Conservation (phyloP, 169 alveolate genomes). For the Fabrea salina region DNA sequence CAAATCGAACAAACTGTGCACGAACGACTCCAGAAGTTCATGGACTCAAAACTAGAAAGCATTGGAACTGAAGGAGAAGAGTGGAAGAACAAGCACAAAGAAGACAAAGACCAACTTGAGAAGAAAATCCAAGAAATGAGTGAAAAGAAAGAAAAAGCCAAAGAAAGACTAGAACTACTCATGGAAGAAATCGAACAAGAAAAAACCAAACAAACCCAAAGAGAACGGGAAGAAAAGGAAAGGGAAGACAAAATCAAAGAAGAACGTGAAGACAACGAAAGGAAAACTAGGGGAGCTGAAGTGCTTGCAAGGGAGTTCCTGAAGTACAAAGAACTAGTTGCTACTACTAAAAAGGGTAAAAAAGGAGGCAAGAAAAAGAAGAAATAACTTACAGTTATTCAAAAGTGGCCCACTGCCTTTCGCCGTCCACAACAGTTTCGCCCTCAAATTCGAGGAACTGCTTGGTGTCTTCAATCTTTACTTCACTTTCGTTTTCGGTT, state of each 20-base stretch:
- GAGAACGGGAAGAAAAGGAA: constrained; percentile 28
- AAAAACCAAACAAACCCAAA: background rate
- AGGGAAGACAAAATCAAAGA: constrained; percentile 4
- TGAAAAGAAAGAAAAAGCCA: constrained; percentile 18
- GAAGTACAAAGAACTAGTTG: constrained; percentile 52
- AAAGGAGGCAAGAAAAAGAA: constrained; percentile 48
- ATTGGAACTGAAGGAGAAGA: background rate
- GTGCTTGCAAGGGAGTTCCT: constrained; percentile 49
- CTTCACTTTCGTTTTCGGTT: background rate
- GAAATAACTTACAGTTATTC: constrained; percentile 27
- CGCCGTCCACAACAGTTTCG: background rate
- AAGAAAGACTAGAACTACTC: constrained; percentile 11
- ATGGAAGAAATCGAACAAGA: background rate
- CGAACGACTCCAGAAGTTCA: background rate
- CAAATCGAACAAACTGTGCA: constrained; percentile 41
- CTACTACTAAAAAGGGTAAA: constrained; percentile 45
- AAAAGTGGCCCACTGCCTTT: background rate
- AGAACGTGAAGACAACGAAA: constrained; percentile 36
- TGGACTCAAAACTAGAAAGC: background rate
- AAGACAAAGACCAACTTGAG: constrained; percentile 35
- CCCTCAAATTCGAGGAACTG: background rate
- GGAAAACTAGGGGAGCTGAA: constrained; percentile 43
- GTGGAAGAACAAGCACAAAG: constrained; percentile 45
- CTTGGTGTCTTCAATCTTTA: background rate
- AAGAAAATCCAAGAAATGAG: background rate